A percentile compares a stretch with the other conserved stretches of the same genome.
These are phyloP conservation scores for Candida methanosorbosa DNA, from an alignment of 805 yeast genomes.

Conservation along the genomic window DNA sequence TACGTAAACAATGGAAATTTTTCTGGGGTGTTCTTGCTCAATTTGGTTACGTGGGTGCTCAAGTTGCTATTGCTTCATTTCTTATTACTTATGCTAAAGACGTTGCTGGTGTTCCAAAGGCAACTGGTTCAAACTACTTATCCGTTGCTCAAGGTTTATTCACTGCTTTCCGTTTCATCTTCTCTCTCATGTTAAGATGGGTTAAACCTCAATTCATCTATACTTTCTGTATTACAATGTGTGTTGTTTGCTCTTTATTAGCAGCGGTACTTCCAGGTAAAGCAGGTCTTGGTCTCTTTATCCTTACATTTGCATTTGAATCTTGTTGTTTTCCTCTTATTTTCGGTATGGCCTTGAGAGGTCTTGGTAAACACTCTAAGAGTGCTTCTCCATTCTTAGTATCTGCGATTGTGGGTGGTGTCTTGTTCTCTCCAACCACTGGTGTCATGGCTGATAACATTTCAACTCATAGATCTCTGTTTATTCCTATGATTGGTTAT, in stretches of 20 bases:
- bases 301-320: conserved; percentile 5
- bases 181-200: conserved; percentile 4
- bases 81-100: conserved; percentile 5
- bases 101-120: conserved; percentile 1
- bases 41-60: conserved; percentile 9
- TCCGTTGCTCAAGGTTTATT: conserved; percentile 5
- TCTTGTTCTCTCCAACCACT: conserved; percentile 16
- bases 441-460: conserved; percentile 18
- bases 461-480: conserved; percentile 13
- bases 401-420: conserved; percentile 15
- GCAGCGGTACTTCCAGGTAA: conserved; percentile 5
- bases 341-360: conserved; percentile 7
- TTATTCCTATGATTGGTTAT: conserved; percentile 17
- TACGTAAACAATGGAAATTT: conserved; percentile 6
- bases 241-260: conserved; percentile 3
- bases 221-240: conserved; percentile 1
- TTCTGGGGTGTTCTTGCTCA: conserved; percentile 9
- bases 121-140: conserved; percentile 5
- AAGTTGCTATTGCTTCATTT: conserved; percentile 8
- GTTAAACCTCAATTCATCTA: conserved; percentile 6
- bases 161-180: conserved; percentile 5
- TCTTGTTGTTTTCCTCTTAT: conserved; percentile 7
- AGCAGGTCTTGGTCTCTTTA: conserved; percentile 5
- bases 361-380: conserved; percentile 7
- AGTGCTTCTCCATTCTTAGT: conserved; percentile 11